A percentile compares a stretch with the other conserved stretches of the same genome.
Conservation (phyloP, 2,329 filamentous ascomycete genomes). For the Apiospora koreana region DNA sequence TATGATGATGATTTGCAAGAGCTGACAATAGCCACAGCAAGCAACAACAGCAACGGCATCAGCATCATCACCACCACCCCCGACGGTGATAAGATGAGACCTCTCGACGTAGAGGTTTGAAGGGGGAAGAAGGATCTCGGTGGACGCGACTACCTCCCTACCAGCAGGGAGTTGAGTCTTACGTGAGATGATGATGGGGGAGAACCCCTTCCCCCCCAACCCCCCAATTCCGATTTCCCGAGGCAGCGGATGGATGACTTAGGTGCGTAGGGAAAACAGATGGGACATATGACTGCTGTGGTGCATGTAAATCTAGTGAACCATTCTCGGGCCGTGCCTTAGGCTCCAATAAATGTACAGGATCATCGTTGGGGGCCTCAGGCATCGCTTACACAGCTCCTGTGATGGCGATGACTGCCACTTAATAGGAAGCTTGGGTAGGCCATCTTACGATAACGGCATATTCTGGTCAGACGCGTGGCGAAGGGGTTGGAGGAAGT, state of each 20-base stretch:
- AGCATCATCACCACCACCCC: neutral
- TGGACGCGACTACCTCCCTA: neutral
- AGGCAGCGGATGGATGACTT: neutral
- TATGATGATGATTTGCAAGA: neutral
- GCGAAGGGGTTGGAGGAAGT: too few relatives aligned
- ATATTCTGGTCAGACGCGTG: neutral
- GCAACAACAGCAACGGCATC: too few relatives aligned
- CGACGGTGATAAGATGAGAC: neutral
- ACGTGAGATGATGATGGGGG: neutral
- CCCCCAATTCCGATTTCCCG: neutral
- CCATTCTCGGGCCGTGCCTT: slow-evolving; percentile 2
- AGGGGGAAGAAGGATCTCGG: neutral
- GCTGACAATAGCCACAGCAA: neutral
- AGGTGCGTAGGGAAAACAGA: neutral
- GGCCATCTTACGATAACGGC: neutral
- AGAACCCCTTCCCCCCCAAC: neutral
- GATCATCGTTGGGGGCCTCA: neutral
- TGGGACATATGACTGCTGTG: neutral
- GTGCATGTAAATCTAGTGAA: neutral
- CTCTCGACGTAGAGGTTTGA: neutral
- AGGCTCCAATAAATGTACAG: neutral
- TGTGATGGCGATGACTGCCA: neutral
- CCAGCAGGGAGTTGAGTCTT: neutral
- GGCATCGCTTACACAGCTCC: neutral
- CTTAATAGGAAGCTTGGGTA: neutral